Base-by-base conservation (phyloP, 2,329 filamentous ascomycete species). In the Cladosporium austrohemisphaericum region DNA sequence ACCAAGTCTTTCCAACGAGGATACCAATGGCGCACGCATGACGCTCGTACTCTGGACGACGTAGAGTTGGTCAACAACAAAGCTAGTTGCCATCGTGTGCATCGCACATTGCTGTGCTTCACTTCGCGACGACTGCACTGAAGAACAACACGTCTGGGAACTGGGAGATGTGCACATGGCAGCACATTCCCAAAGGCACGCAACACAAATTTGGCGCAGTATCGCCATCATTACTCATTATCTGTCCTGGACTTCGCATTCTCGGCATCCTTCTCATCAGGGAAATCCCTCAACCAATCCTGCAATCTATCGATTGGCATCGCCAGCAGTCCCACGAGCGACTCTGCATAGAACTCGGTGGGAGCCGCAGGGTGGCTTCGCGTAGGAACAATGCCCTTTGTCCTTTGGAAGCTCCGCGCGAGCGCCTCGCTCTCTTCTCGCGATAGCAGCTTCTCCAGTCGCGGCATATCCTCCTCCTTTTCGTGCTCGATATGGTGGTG, bases 401-500 rank as follows among this genome's bases (percentile, higher is more conserved):
- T 59, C 4, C 52, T 33, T 25, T 55, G 40, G 48, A 58, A 59
- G 14, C 50, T 51, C 3, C 20, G 20, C 22, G 57, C 56, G 25
- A 59, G 28, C 9, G 32, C 37, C n/a, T 54, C 44, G 25, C 52
- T 55, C 11, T 58, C 57, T 11, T 50, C 49, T 11, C 49, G 47
- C 3, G 54, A 50, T 4, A 58, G 22, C 29, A 54, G 25, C 20
- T 52, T 49, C 25, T 59, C 57, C 9, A 59, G 51, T 18, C 52
- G 51, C 13, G 56, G 54, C 54, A 59, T 55, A 19, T 59, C 55
- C 28, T 58, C 56, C 4, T 58, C 37, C 18, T 49, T 52, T 29
- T 59, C 57, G 43, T 57, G 52, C 31, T 58, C 51, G 43, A 58
- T 58, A 26, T 59, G 57, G 29, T 57, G 47, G 38, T 54, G 51